Conservation (phyloP, 2,329 filamentous ascomycete species). For the Aspergillus viridinutans region DNA sequence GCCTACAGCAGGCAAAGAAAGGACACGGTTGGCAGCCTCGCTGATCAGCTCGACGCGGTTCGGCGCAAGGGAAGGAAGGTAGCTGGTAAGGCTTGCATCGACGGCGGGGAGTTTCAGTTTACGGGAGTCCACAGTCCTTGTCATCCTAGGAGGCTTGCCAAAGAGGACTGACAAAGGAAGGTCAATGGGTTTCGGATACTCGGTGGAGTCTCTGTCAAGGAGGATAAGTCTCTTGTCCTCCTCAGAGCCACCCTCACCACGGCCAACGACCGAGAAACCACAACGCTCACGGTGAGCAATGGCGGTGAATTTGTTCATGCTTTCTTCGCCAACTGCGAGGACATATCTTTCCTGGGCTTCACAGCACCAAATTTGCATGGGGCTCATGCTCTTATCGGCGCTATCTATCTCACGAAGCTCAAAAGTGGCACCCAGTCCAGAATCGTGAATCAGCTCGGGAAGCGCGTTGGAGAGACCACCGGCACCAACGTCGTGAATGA, state of each 20-base stretch:
- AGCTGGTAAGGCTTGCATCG: conserved; percentile 66
- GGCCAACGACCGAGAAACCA: conserved; percentile 86
- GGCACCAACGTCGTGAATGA: conserved; percentile 96
- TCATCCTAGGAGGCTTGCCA: conserved; percentile 79
- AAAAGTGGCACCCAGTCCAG: conserved; percentile 83
- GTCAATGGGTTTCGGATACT: conserved; percentile 76
- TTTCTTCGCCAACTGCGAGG: conserved; percentile 74
- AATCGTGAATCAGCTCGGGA: conserved; percentile 87
- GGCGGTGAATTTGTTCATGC: conserved; percentile 67
- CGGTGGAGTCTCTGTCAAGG: conserved; percentile 71
- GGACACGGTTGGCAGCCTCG: conserved; percentile 75
- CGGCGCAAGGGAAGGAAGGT: conserved; percentile 55
- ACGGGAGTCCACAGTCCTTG: conserved; percentile 66
- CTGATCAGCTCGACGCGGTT: conserved; percentile 46
- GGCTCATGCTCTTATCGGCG: conserved; percentile 86
- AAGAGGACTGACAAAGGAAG: conserved; percentile 85
- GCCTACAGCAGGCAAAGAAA: conserved; percentile 83
- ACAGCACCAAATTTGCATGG: conserved; percentile 96
- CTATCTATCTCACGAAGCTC: conserved; percentile 93
- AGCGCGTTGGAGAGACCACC: conserved; percentile 82
- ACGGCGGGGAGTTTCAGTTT: conserved; percentile 67
- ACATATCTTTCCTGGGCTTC: conserved; percentile 97
- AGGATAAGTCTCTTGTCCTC: conserved; percentile 72
- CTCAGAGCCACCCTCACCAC: conserved; percentile 60
- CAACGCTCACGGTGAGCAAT: conserved; percentile 79